Evolutionary conservation across 164 flowering plant genomes (phyloP).

Genomic region (Nelumbo lutea): DNA sequence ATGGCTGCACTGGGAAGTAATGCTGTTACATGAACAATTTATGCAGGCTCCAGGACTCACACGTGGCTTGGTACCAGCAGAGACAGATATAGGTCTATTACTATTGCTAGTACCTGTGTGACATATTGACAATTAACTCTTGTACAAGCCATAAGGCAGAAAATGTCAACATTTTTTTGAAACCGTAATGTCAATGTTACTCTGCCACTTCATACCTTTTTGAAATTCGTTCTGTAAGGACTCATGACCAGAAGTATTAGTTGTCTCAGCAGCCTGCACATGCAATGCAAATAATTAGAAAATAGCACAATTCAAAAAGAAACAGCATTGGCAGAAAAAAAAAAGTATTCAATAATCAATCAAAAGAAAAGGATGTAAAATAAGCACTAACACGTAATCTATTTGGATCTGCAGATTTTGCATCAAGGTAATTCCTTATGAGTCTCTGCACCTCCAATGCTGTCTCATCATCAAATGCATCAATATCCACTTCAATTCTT

Average conservation of each 20-base stretch:
- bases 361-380: background rate
- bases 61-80: slow-evolving; percentile 18
- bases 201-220: slow-evolving; percentile 41
- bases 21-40: slow-evolving; percentile 23
- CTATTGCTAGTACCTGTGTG: slow-evolving; percentile 31
- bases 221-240: slow-evolving; percentile 13
- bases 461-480: slow-evolving; percentile 24
- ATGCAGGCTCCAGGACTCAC: slow-evolving; percentile 9
- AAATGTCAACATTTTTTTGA: background rate
- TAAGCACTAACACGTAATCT: background rate
- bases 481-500: slow-evolving; percentile 20
- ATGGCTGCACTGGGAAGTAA: slow-evolving; percentile 19
- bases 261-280: slow-evolving; percentile 22
- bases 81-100: slow-evolving; percentile 16
- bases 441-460: slow-evolving; percentile 25
- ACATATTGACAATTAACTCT: slow-evolving; percentile 33
- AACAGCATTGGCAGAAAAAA: background rate
- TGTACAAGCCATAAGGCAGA: slow-evolving; percentile 25
- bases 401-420: slow-evolving; percentile 29
- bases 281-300: slow-evolving; percentile 8
- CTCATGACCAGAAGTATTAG: slow-evolving; percentile 7
- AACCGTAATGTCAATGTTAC: background rate
- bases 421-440: slow-evolving; percentile 9
- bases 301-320: background rate
- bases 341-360: slow-evolving; percentile 1